phyloP scores from a whole-genome alignment of 208 protist species.

The Acanthamoeba culbertsoni region DNA sequence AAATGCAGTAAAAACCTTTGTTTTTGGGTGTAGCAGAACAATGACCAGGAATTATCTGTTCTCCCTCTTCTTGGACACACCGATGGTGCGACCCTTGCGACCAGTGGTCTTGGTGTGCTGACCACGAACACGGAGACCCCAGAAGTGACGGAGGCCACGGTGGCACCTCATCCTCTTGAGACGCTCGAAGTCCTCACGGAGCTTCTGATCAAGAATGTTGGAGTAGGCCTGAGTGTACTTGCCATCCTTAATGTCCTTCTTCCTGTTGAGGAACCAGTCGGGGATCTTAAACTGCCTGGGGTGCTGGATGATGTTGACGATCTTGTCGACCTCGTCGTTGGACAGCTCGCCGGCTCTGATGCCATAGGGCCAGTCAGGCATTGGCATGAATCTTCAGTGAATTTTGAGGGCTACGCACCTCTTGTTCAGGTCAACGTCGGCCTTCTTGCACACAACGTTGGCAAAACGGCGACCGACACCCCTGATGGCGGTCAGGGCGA shows the following conservation, averaged over 20 bases:
- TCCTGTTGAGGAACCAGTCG: slow-evolving; percentile 99
- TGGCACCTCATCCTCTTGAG: slow-evolving; percentile 99
- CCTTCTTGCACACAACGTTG: slow-evolving; percentile 98
- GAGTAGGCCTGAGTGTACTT: slow-evolving; percentile 96
- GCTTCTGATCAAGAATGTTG: slow-evolving; percentile 95
- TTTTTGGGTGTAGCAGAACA: slow-evolving; percentile 14
- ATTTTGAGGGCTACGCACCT: slow-evolving; percentile 73
- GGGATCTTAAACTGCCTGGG: slow-evolving; percentile 99
- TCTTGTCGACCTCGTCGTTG: slow-evolving; percentile 94
- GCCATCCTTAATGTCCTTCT: slow-evolving; percentile 98
- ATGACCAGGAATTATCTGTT: slow-evolving; percentile 26
- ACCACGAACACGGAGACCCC: slow-evolving; percentile 98
- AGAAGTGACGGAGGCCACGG: slow-evolving; percentile 98
- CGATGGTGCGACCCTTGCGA: slow-evolving; percentile 93
- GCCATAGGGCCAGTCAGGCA: neutral
- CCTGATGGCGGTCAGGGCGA: slow-evolving; percentile 98
- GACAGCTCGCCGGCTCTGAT: slow-evolving; percentile 82
- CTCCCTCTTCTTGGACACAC: slow-evolving; percentile 91
- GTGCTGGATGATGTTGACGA: slow-evolving; percentile 97
- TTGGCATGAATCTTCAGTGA: neutral
- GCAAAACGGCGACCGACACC: slow-evolving; percentile 99
- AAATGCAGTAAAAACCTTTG: neutral
- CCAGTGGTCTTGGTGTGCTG: slow-evolving; percentile 99
- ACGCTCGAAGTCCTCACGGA: slow-evolving; percentile 99
- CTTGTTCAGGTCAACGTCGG: slow-evolving; percentile 97